These are phyloP conservation scores for Coprinopsis strossmayeri DNA, from an alignment of 768 basidiomycete species.

Conservation along the genomic window DNA sequence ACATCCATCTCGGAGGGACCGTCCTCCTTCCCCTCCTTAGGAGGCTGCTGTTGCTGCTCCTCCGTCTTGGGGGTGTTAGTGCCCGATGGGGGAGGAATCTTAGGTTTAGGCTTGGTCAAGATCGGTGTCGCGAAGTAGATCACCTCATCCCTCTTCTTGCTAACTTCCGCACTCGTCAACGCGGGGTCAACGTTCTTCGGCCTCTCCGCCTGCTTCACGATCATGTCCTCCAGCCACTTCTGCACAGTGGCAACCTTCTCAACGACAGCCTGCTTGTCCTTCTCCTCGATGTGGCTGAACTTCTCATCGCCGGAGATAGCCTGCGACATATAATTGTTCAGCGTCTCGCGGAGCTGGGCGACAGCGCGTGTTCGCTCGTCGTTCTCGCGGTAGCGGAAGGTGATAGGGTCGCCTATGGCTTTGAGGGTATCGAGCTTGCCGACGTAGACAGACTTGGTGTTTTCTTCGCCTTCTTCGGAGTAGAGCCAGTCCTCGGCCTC, in stretches of 20 bases:
- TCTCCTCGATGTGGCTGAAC: conserved; percentile 83
- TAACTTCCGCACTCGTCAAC: conserved; percentile 73
- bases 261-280: conserved; percentile 78
- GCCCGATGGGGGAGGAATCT: conserved; percentile 35
- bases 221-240: conserved; percentile 96
- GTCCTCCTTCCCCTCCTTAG: conserved; percentile 22
- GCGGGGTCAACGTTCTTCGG: conserved; percentile 86
- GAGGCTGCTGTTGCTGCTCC: conserved; percentile 30
- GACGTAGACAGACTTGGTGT: conserved; percentile 93
- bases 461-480: conserved; percentile 94
- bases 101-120: conserved; percentile 89
- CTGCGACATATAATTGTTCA: conserved; percentile 80
- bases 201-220: conserved; percentile 78
- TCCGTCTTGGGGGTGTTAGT: conserved; percentile 69
- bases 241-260: conserved; percentile 87
- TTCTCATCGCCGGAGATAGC: conserved; percentile 83
- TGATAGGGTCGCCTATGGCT: conserved; percentile 80
- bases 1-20: conserved; percentile 6
- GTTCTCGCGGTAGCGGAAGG: conserved; percentile 72
- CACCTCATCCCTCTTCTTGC: conserved; percentile 89
- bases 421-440: conserved; percentile 77
- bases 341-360: conserved; percentile 74
- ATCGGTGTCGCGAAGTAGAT: conserved; percentile 88
- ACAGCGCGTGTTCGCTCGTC: conserved; percentile 76
- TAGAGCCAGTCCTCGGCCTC: conserved; percentile 97